A percentile compares a stretch with the other conserved stretches of the same genome.
Evolutionary conservation across 306 rosid genomes (phyloP).

Genomic region (Alnus glutinosa): DNA sequence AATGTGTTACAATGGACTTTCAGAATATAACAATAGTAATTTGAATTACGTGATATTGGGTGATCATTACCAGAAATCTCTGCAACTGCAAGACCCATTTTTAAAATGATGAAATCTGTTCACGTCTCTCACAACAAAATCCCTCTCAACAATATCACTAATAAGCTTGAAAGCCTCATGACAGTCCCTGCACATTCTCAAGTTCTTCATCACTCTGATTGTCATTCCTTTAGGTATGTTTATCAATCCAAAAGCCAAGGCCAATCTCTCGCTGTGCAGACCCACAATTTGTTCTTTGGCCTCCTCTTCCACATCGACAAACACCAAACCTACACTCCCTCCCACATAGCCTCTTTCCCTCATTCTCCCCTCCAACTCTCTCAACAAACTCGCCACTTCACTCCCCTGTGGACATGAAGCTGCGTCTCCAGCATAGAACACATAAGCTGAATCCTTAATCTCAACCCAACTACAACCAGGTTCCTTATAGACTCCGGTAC

Average conservation of each 20-base stretch:
- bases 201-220: conserved; percentile 82
- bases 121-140: conserved; percentile 72
- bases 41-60: not conserved
- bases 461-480: conserved; percentile 92
- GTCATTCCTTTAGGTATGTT: conserved; percentile 61
- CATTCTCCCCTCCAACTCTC: conserved; percentile 64
- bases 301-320: conserved; percentile 75
- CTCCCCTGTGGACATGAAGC: conserved; percentile 39
- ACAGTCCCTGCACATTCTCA: conserved; percentile 79
- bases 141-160: conserved; percentile 71
- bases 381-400: conserved; percentile 48
- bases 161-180: conserved; percentile 77
- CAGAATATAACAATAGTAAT: not conserved
- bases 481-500: conserved; percentile 55
- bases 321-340: conserved; percentile 64
- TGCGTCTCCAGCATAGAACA: conserved; percentile 70
- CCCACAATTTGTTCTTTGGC: conserved; percentile 64
- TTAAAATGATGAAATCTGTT: conserved; percentile 89
- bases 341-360: conserved; percentile 72
- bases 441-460: conserved; percentile 57
- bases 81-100: conserved; percentile 57
- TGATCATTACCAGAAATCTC: conserved; percentile 65
- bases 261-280: conserved; percentile 83
- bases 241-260: conserved; percentile 75
- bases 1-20: not conserved